A percentile compares a stretch with the other conserved stretches of the same genome.
These are phyloP conservation scores for Mucor racemosus DNA, from an alignment of 371 early-diverging fungal genomes.

Conservation along the genomic window DNA sequence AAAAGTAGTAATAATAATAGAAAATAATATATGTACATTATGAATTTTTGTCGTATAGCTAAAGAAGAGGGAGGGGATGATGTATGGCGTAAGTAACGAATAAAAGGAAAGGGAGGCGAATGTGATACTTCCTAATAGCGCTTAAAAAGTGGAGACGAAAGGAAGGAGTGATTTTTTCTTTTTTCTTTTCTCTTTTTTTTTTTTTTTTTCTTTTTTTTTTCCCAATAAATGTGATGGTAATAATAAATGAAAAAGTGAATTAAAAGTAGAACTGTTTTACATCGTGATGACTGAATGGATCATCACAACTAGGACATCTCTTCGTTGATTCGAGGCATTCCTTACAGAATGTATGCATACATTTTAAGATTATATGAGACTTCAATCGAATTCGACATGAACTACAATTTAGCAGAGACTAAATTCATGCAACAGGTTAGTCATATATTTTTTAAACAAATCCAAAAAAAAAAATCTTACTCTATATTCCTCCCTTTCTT, in stretches of 20 bases:
- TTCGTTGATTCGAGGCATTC: conserved; percentile 96
- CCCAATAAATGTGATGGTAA: neutral
- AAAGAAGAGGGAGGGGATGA: neutral
- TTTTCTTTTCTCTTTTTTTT: neutral
- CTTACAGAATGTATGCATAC: conserved; percentile 98
- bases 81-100: neutral
- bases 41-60: neutral
- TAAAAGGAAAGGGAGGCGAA: neutral
- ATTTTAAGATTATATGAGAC: conserved; percentile 77
- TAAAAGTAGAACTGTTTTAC: conserved; percentile 90
- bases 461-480: conserved; percentile 30
- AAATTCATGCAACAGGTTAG: conserved; percentile 8
- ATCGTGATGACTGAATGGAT: conserved; percentile 90
- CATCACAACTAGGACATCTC: conserved; percentile 98
- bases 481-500: conserved; percentile 47
- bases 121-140: neutral
- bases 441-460: neutral
- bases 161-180: neutral
- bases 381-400: conserved; percentile 88
- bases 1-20: neutral
- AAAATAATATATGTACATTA: conserved; percentile 8
- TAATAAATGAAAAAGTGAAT: conserved; percentile 1
- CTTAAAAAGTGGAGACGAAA: neutral
- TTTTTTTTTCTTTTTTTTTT: neutral
- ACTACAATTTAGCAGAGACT: conserved; percentile 87